phyloP scores from a whole-genome alignment of 768 basidiomycete genomes.

The Pulveroboletus frians region DNA sequence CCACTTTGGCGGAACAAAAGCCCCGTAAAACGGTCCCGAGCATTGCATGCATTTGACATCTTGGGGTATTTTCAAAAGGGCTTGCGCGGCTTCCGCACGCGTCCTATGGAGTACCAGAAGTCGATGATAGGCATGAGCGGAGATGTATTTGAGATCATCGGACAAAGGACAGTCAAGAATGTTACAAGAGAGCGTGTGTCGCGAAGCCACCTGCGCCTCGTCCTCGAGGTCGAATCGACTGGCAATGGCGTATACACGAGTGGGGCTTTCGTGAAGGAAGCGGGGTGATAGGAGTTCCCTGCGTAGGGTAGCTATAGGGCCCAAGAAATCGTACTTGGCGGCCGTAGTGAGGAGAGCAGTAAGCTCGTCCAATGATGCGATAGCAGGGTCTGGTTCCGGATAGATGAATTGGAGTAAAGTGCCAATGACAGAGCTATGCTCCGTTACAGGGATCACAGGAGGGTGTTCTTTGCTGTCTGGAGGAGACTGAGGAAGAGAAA shows the following conservation, averaged over 20 bases:
- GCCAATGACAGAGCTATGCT: slow-evolving; percentile 41
- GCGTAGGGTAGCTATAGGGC: slow-evolving; percentile 46
- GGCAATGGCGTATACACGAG: slow-evolving; percentile 67
- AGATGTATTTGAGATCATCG: slow-evolving; percentile 61
- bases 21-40: slow-evolving; percentile 45
- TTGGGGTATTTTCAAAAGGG: slow-evolving; percentile 41
- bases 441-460: slow-evolving; percentile 54
- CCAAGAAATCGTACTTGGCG: slow-evolving; percentile 58
- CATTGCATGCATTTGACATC: slow-evolving; percentile 65
- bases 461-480: slow-evolving; percentile 22
- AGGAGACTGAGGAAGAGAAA: slow-evolving; percentile 53
- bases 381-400: slow-evolving; percentile 49
- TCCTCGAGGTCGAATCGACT: slow-evolving; percentile 59
- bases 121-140: slow-evolving; percentile 63
- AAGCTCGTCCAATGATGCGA: slow-evolving; percentile 52
- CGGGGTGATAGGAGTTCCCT: slow-evolving; percentile 44
- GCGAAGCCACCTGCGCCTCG: slow-evolving; percentile 58
- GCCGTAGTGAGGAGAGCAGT: slow-evolving; percentile 47
- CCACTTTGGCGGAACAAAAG: slow-evolving; percentile 57
- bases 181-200: slow-evolving; percentile 47
- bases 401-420: slow-evolving; percentile 58
- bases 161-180: slow-evolving; percentile 53
- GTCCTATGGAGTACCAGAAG: slow-evolving; percentile 56
- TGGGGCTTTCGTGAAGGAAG: slow-evolving; percentile 46
- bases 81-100: slow-evolving; percentile 46